These are phyloP conservation scores for Pythium pyrilobum DNA, from an alignment of 352 stramenopile species.

Conservation along the genomic window DNA sequence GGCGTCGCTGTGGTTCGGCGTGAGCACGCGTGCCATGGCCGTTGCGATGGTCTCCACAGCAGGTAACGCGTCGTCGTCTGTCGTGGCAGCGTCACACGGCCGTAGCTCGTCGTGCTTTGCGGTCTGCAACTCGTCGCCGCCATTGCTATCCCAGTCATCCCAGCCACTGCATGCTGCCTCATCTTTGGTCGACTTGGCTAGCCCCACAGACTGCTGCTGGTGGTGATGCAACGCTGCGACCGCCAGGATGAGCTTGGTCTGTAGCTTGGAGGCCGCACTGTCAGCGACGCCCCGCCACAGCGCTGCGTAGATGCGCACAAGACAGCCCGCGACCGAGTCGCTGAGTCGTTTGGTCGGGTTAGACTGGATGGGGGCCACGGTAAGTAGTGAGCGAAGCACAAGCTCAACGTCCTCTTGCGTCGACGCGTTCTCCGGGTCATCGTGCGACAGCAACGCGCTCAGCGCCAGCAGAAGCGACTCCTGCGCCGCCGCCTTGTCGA, in stretches of 20 bases:
- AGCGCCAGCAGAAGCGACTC: constrained; percentile 29
- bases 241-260: neutral
- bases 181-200: neutral
- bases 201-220: neutral
- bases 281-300: constrained; percentile 1
- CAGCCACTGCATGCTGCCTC: neutral
- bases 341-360: neutral
- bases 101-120: constrained; percentile 1
- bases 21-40: no score
- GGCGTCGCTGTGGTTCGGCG: no score
- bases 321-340: neutral
- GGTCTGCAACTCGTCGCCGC: neutral
- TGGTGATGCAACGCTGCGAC: neutral
- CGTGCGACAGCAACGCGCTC: constrained; percentile 13
- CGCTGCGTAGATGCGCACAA: constrained; percentile 1
- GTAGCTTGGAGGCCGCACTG: neutral
- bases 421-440: neutral
- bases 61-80: no score
- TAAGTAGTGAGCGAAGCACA: neutral
- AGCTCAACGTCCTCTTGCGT: neutral
- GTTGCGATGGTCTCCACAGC: no score
- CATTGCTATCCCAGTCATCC: constrained; percentile 19
- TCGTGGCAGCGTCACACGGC: no score
- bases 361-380: neutral
- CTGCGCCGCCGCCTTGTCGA: constrained; percentile 34